Evolutionary conservation across 2,329 filamentous ascomycete genomes (phyloP).

Genomic region (Fusarium euwallaceae): DNA sequence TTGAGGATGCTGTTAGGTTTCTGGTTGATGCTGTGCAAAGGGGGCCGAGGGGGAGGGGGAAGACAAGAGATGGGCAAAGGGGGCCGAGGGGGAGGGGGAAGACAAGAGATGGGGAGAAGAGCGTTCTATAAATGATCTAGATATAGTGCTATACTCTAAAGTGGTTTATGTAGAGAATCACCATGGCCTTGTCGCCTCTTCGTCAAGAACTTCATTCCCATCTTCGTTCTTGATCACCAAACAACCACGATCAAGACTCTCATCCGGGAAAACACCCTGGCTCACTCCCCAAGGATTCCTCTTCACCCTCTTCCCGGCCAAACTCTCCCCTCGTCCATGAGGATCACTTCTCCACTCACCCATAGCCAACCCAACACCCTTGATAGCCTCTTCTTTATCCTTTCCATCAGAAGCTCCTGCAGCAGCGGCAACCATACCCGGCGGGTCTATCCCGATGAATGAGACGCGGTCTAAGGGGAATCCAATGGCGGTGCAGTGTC

Average conservation of each 20-base stretch:
- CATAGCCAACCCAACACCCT: slow-evolving; percentile 58
- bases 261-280: slow-evolving; percentile 61
- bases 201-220: slow-evolving; percentile 57
- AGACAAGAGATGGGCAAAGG: too few species aligned
- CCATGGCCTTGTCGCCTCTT: slow-evolving; percentile 58
- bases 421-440: slow-evolving; percentile 53
- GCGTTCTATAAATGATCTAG: slow-evolving; percentile 39
- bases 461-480: slow-evolving; percentile 60
- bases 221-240: slow-evolving; percentile 52
- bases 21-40: slow-evolving; percentile 63
- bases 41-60: slow-evolving; percentile 41
- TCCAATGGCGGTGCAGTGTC: slow-evolving; percentile 74
- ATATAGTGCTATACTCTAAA: not conserved
- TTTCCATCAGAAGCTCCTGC: slow-evolving; percentile 37
- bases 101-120: slow-evolving; percentile 50
- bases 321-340: slow-evolving; percentile 60
- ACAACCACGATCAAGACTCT: slow-evolving; percentile 52
- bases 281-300: slow-evolving; percentile 64
- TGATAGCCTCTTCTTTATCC: slow-evolving; percentile 56
- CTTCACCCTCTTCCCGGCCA: slow-evolving; percentile 62
- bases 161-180: slow-evolving; percentile 6
- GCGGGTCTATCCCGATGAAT: slow-evolving; percentile 76
- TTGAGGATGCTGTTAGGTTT: slow-evolving; percentile 74
- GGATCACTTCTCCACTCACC: slow-evolving; percentile 66
- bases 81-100: too few species aligned